phyloP scores from a whole-genome alignment of 768 basidiomycete genomes.

The Podaxis carcinomalis region DNA sequence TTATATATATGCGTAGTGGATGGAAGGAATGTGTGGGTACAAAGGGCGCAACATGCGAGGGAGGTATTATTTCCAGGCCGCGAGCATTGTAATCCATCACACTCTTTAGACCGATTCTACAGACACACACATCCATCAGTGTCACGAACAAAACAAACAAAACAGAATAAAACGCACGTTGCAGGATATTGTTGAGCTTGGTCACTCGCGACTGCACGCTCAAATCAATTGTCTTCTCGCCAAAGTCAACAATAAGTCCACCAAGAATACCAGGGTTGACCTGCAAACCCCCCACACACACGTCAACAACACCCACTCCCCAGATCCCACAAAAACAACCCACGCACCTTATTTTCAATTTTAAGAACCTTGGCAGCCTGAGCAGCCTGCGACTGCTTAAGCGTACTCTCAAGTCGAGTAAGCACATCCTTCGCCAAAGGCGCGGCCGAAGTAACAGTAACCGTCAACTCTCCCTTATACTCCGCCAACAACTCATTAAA shows the following conservation, averaged over 20 bases:
- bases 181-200: conserved; percentile 86
- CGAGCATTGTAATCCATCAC: not conserved
- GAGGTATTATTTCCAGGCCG: conserved; percentile 2
- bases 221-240: conserved; percentile 96
- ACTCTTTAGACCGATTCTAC: conserved; percentile 10
- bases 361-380: conserved; percentile 86
- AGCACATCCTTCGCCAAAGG: conserved; percentile 77
- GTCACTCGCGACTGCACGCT: conserved; percentile 92
- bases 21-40: conserved; percentile 8
- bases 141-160: not conserved
- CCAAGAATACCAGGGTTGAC: conserved; percentile 91
- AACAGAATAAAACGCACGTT: conserved; percentile 49
- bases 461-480: conserved; percentile 90
- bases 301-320: not conserved
- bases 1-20: conserved; percentile 3
- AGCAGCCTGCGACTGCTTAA: conserved; percentile 85
- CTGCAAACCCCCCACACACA: conserved; percentile 33
- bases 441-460: conserved; percentile 84
- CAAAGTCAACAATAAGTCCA: conserved; percentile 93
- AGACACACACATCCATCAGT: not conserved
- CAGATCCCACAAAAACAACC: no score
- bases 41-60: not conserved
- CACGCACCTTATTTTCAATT: conserved; percentile 81
- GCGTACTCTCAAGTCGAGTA: conserved; percentile 72
- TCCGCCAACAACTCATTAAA: conserved; percentile 87